A percentile compares a stretch with the other conserved stretches of the same genome.
Evolutionary conservation across 179 eudicot species (phyloP).

Genomic region (Drosera spatulata): DNA sequence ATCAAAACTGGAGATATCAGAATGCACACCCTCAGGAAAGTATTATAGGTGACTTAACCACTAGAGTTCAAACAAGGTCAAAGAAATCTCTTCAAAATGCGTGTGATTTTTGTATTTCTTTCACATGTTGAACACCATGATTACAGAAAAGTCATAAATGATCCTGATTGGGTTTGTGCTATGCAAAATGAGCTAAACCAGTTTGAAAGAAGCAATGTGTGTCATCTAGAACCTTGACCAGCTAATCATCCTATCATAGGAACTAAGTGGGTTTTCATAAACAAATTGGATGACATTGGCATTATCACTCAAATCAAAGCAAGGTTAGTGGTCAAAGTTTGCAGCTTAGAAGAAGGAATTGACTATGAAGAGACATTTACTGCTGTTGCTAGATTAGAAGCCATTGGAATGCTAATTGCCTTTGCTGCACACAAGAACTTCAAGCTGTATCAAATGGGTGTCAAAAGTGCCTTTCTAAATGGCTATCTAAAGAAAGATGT

Average conservation of each 20-base stretch:
- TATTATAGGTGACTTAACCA: not conserved
- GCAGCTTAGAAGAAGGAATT: conserved; percentile 4
- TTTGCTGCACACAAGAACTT: conserved; percentile 1
- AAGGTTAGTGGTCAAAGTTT: conserved; percentile 5
- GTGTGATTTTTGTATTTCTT: not conserved
- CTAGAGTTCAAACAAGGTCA: not conserved
- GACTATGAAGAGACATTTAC: conserved; percentile 2
- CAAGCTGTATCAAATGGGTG: conserved; percentile 4
- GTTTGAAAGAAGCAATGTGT: conserved; percentile 2
- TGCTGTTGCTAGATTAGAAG: conserved; percentile 1
- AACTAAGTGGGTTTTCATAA: not conserved
- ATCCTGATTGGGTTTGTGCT: not conserved
- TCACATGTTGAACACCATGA: not conserved
- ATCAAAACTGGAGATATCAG: no score
- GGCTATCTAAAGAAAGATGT: not conserved
- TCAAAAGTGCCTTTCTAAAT: conserved; percentile 1
- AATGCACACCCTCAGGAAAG: not conserved
- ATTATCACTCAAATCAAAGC: conserved; percentile 5
- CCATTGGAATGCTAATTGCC: not conserved
- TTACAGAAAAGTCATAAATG: not conserved
- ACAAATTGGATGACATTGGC: conserved; percentile 2
- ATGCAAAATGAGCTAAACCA: not conserved
- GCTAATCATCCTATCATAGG: not conserved
- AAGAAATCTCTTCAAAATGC: not conserved
- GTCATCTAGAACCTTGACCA: not conserved